Evolutionary conservation across 2,329 filamentous ascomycete species (phyloP), one percentile per base, ranked within the genome.

Genomic region (Aspergillus clavatus): DNA sequence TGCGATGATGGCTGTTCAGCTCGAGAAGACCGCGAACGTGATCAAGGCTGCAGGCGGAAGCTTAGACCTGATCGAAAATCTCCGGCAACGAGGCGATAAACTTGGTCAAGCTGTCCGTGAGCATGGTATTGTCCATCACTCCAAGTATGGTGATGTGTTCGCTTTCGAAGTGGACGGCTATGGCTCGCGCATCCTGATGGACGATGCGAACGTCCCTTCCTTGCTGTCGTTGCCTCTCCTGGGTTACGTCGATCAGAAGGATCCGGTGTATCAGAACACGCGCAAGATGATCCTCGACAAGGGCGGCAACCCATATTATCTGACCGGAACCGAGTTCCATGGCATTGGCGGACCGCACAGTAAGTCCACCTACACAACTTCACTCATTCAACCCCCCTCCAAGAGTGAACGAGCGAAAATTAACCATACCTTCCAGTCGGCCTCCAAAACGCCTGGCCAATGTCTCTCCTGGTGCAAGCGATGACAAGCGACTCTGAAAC

Each of bases 1-100:
- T 62, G 93, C 93, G 19, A 91, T 95, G 84, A 95, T 98, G 78
- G 84, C 89, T 2, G 87, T 91, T 0, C 89, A 98, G 67, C 75
- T 98, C 21, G 80, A 83, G 52, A 83, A 87, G 33, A 83, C 87
- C 0, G 82, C 88, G 0, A 73, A 76, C 5, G 75, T 94, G 16
- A 77, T 97, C n/a, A 71, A 72, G 42, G 73, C 74, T 5, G 80
- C 76, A 1, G 62, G 63, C 14, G 79, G 78, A 1, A 79, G 85
- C 38, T 64, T 74, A 3, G 66, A 70, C 2, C 67, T 80, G 0
- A 74, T 73, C 3, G 56, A 68, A 2, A 64, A 72, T 16, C 65
- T 83, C 1, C 70, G 79, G 28, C 67, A 72, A 1, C 75, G 88
- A 37, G 80, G 83, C 12, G 75, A 79, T 7, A 74, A 66, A 3